Base-by-base conservation (phyloP, 2,329 filamentous ascomycete species). In the Xenoacremonium recifei region DNA sequence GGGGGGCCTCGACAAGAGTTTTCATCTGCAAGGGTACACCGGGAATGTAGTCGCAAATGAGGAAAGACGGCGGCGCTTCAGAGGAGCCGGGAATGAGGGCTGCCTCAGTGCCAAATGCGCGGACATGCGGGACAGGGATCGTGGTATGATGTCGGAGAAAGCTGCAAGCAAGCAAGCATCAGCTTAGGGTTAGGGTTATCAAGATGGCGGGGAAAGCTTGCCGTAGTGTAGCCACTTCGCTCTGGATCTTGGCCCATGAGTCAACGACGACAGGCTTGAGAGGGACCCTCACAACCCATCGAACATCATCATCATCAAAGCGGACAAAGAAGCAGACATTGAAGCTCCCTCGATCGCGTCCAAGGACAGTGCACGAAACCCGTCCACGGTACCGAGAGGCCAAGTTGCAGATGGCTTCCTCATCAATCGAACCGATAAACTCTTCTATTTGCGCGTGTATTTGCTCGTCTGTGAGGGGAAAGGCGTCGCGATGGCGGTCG, bases 261-360 rank as follows among this genome's bases (percentile, higher is more conserved):
- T 52, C 38, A 13, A 45, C 29, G 15, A 53, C 23, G 23, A 39
- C 47, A 17, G 49, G 47, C 21, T 46, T 36, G 31, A 50, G 35
- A 20, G 49, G 47, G 32, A 52, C 21, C 23, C 47, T 34, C 5
- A 52, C 40, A 23, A 48, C 39, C 47, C 47, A 50, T 33, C 6
- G 32, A 18, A 21, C 31, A 33, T 39, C 32, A 11, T 40, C 37
- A 12, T 10, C 21, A 33, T 31, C 33, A 13, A 50, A 50, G 13
- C 20, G 15, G 32, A 50, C 38, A 27, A 52, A 45, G 38, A 52
- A 48, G 32, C 49, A 52, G 35, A 45, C 37, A 21, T 52, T 52
- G 37, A 46, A 50, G 35, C 49, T 52, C 17, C 49, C 49, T 6
- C 25, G 33, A 35, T 37, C 33, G 13, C 31, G 21, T 19, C 27